Conservation (phyloP, 2,329 filamentous ascomycete genomes). For the Arthrinium phaeospermum region DNA sequence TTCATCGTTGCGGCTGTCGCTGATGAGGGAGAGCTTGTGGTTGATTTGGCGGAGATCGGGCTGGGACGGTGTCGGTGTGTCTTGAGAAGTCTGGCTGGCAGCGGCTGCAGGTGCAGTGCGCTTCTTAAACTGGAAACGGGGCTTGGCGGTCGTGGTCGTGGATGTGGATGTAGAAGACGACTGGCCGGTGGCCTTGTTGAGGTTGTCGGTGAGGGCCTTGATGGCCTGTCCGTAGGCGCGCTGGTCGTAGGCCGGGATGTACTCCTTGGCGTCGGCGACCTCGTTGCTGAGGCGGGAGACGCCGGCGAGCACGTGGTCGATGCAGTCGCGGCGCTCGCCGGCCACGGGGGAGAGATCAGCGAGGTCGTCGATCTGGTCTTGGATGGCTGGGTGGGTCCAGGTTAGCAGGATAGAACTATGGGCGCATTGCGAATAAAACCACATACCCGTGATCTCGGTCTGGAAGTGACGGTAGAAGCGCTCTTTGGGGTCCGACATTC, state of each 20-base stretch:
- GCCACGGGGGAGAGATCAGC: slow-evolving; percentile 65
- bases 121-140: slow-evolving; percentile 26
- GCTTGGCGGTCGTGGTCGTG: slow-evolving; percentile 66
- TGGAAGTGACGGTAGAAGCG: slow-evolving; percentile 87
- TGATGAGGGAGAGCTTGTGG: background rate
- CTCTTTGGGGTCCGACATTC: slow-evolving; percentile 66
- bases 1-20: background rate
- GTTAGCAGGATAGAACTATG: background rate
- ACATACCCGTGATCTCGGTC: slow-evolving; percentile 71
- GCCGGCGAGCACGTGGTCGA: slow-evolving; percentile 78
- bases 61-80: background rate
- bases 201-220: slow-evolving; percentile 79
- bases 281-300: slow-evolving; percentile 84
- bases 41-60: slow-evolving; percentile 6
- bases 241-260: slow-evolving; percentile 88
- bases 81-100: slow-evolving; percentile 28
- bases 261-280: slow-evolving; percentile 82
- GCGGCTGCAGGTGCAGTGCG: slow-evolving; percentile 18
- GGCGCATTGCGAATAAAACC: background rate
- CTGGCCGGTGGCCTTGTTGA: slow-evolving; percentile 71
- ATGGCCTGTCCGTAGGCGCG: slow-evolving; percentile 84
- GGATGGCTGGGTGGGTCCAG: slow-evolving; percentile 65
- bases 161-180: slow-evolving; percentile 81
- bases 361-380: slow-evolving; percentile 76
- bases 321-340: slow-evolving; percentile 79